phyloP scores from a whole-genome alignment of 176 grass and related monocot genomes.

The Juncus inflexus region DNA sequence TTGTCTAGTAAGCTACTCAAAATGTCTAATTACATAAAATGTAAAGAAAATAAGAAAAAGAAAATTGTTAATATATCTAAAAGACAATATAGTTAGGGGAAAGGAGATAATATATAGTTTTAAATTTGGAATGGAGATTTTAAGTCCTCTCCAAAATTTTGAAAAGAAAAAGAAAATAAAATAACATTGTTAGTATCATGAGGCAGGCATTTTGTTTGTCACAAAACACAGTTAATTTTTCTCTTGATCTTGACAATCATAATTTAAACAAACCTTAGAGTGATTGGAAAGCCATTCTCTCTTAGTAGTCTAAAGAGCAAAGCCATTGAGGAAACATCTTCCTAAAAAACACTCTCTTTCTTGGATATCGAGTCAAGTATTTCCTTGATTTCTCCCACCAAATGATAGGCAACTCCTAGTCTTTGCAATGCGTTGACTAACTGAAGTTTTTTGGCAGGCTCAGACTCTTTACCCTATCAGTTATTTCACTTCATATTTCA shows the following conservation, averaged over 20 bases:
- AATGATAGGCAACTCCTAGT: constrained; percentile 46
- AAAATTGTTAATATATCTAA: neutral
- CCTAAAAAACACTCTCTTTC: neutral
- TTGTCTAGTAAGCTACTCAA: constrained; percentile 22
- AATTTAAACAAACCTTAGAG: constrained; percentile 25
- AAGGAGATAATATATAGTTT: neutral
- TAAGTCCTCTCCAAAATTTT: neutral
- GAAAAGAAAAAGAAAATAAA: neutral
- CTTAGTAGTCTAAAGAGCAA: constrained; percentile 46
- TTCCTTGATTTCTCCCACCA: constrained; percentile 29
- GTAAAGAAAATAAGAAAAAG: neutral
- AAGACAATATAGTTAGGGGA: neutral
- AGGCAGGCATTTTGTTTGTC: neutral
- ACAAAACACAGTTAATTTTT: constrained; percentile 14
- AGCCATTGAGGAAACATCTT: constrained; percentile 15
- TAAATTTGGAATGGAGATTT: neutral
- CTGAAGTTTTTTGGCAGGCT: constrained; percentile 13
- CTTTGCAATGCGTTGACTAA: constrained; percentile 34
- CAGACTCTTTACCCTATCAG: constrained; percentile 1
- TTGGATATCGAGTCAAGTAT: constrained; percentile 19
- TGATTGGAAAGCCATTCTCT: constrained; percentile 29
- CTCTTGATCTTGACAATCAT: neutral
- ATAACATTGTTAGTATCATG: neutral
- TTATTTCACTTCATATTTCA: constrained; percentile 23
- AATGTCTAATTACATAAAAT: constrained; percentile 7